Base-by-base conservation (phyloP, 2,329 filamentous ascomycete genomes). In the Apiospora aurea region DNA sequence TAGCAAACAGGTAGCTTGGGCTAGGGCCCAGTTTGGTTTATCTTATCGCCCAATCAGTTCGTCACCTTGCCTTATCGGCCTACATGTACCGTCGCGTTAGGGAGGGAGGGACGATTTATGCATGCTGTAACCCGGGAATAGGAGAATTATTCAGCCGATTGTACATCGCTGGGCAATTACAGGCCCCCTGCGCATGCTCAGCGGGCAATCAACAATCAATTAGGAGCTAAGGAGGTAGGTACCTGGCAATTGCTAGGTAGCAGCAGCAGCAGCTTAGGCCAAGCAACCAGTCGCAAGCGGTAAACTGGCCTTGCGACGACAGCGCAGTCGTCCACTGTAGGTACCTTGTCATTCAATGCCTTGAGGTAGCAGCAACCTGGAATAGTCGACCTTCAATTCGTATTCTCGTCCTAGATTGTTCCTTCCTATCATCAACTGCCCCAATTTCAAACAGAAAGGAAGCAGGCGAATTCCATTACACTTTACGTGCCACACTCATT, bases 261-360 rank as follows among this genome's bases (percentile, higher is more conserved):
- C 21, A 26, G 24, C 2, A 49, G 51, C 29, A 64, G 57, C 57
- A 41, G 34, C 29, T 41, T 41, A 64, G 57, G 57, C 57, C 57
- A 64, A 64, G 57, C 57, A 64, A 41, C 57, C 57, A 64, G 57
- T 41, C 34, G 57, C 57, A 64, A 64, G 57, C 57, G 57, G 57
- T 64, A 64, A 64, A 64, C 57, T 64, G 57, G 57, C 57, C 57
- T 64, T 64, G 57, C 57, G 57, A 64, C 57, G 34, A 64, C 57
- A 64, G 57, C 57, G 34, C 57, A 64, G 41, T 64, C 34, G 57
- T 61, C 29, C 29, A 61, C 53, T 61, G 53, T 29, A 61, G 57
- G 57, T 64, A 64, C 57, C 57, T 64, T 64, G 57, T 64, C 53
- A 61, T 61, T 61, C 53, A 61, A 64, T 41, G 57, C 34, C 29